Evolutionary conservation across 2,329 filamentous ascomycete genomes (phyloP), one percentile per base, ranked within the genome.

Genomic region (Blastomyces parvus): DNA sequence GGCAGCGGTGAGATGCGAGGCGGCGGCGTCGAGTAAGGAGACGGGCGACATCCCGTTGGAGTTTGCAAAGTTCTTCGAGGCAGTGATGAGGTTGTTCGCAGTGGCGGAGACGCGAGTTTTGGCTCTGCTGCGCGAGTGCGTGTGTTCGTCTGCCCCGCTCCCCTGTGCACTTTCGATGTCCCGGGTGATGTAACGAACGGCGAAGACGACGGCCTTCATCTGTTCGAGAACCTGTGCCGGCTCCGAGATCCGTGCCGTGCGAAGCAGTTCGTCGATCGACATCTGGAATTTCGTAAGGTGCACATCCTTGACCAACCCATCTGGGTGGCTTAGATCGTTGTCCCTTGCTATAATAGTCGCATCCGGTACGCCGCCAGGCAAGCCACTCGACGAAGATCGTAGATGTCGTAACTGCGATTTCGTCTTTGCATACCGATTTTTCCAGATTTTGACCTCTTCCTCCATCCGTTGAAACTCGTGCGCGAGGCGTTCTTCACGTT

Each of bases 261-360:
- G 88, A 44, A 99, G 81, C 48, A 97, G 82, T 70, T 97, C 93
- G 72, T 99, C 93, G 65, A 99, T 89, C 27, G 91, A 85, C 65
- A 97, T 88, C 75, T 99, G 94, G 79, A 96, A 97, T 71, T 90
- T 92, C 60, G 93, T 97, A 67, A 99, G 86, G 73, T 97, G 89
- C 14, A 97, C 84, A 75, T 97, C 94, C 76, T 90, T 92, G 69
- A 99, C 86, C 27, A 94, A 75, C 6, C 94, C 94, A 64, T 86
- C 84, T 14, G 87, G 84, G 46, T 88, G 83, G 27, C 84, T 83
- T 67, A 94, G 87, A 59, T 83, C 84, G n/a, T 87, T 86, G 68
- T 93, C 87, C 65, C 88, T 84, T 46, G 57, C 57, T 8, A 88
- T 85, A 53, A 87, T 78, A 27, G 73, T 70, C 61, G 69, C 73